Evolutionary conservation across 352 stramenopile species (phyloP), one percentile per base, ranked within the genome.

Genomic region (Phytophthora tentaculata): DNA sequence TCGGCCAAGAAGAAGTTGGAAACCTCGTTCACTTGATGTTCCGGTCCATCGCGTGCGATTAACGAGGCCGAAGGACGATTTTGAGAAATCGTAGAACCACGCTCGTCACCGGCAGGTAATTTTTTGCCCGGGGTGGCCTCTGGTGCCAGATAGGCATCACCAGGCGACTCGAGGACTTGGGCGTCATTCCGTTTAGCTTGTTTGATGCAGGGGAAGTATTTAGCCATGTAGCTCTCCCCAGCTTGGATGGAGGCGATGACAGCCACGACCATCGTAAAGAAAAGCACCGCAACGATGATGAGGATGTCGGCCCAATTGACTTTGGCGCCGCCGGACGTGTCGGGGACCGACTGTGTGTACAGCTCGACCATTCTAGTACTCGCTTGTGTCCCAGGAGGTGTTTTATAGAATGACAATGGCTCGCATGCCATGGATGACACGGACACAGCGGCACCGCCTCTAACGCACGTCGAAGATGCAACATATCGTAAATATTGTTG

Each of bases 1-100:
- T 91, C 83, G 1, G 83, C 83, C 6, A 91, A 56, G 61, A 89
- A 91, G 61, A 88, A 91, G 69, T 81, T 87, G 58, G 68, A 73
- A 47, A 84, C 66, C 2, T 76, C 62, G 45, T 84, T 68, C 16
- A 70, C 29, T 65, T 77, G 56, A 19, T 74, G 48, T 16, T 61
- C 37, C 0, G 61, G 67, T n/a, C 69, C 70, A 29, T 73, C 70
- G 26, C 71, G 71, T 48, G 64, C 64, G 50, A 77, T 67, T 28
- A 78, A 65, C 22, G 76, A 77, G 19, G 79, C 67, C 0, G 72
- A 76, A 4, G 54, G 63, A 28, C 59, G 60, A 6, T 63, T 43
- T 12, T 67, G 61, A 37, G 69, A 68, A n/a, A 73, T 67, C 1
- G 50, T 57, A 17, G 71, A 76, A 16, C 67, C 67, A 7, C 67